Percentiles rank a stretch among this genome's conserved stretches.
phyloP scores from a whole-genome alignment of 495 filamentous ascomycete species.

The Cudoniella acicularis region DNA sequence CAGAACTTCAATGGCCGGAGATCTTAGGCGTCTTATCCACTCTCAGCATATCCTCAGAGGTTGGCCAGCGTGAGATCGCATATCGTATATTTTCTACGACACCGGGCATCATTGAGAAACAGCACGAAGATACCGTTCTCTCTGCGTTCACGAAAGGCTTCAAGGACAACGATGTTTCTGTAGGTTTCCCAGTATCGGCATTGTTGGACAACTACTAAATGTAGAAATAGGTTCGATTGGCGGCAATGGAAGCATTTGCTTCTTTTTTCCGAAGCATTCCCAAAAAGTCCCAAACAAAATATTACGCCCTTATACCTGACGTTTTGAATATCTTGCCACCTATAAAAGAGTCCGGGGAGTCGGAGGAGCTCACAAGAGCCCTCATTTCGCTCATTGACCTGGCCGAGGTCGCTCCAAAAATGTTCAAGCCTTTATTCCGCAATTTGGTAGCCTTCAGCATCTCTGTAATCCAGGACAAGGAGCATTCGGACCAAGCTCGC shows the following conservation, averaged over 20 bases:
- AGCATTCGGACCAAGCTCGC: slow-evolving; percentile 79
- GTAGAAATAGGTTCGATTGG: slow-evolving; percentile 62
- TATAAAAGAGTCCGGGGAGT: slow-evolving; percentile 83
- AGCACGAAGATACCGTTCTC: slow-evolving; percentile 83
- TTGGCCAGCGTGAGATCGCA: slow-evolving; percentile 80
- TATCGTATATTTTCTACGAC: slow-evolving; percentile 94
- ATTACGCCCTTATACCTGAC: slow-evolving; percentile 78
- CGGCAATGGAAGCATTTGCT: slow-evolving; percentile 94
- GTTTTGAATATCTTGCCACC: slow-evolving; percentile 91
- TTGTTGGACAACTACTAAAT: slow-evolving; percentile 1
- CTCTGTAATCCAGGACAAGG: slow-evolving; percentile 91
- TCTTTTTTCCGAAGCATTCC: slow-evolving; percentile 87
- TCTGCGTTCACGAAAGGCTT: slow-evolving; percentile 86
- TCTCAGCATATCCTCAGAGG: slow-evolving; percentile 77
- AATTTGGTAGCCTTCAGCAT: slow-evolving; percentile 89
- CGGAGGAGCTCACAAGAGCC: slow-evolving; percentile 83
- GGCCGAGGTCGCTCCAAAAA: slow-evolving; percentile 84
- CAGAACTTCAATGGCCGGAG: slow-evolving; percentile 89
- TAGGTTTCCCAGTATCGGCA: slow-evolving; percentile 36
- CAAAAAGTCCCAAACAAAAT: slow-evolving; percentile 84
- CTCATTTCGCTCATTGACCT: slow-evolving; percentile 89
- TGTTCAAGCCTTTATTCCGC: slow-evolving; percentile 92
- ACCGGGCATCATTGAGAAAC: slow-evolving; percentile 92
- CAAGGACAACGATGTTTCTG: slow-evolving; percentile 76
- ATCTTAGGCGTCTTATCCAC: slow-evolving; percentile 81